These are phyloP conservation scores for Beauveria sp. DNA, from an alignment of 2,329 filamentous ascomycete species.

Conservation along the genomic window DNA sequence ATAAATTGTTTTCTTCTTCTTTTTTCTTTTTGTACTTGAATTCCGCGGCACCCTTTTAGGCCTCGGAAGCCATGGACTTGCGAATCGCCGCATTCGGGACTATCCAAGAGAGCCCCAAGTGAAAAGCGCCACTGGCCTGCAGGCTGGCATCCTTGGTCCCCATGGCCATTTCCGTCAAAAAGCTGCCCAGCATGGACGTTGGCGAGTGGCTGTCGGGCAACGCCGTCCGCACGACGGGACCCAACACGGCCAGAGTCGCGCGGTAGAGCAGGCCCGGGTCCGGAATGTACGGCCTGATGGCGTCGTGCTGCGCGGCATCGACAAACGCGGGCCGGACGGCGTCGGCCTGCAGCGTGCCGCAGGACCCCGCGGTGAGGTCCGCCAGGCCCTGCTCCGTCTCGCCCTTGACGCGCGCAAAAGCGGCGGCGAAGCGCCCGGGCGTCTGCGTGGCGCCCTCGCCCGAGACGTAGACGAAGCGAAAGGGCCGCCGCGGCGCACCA, in stretches of 20 bases:
- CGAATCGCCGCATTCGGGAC: conserved; percentile 29
- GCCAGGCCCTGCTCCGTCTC: conserved; percentile 54
- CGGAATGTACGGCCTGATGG: conserved; percentile 36
- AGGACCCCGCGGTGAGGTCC: conserved; percentile 35
- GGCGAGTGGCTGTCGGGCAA: conserved; percentile 28
- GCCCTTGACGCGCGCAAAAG: conserved; percentile 61
- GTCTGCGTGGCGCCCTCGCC: conserved; percentile 52
- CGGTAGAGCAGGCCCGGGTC: conserved; percentile 16
- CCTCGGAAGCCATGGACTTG: conserved; percentile 23
- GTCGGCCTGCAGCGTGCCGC: conserved; percentile 42
- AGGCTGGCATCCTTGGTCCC: conserved; percentile 26
- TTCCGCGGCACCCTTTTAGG: neutral
- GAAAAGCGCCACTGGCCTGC: conserved; percentile 22
- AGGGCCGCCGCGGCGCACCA: conserved; percentile 36
- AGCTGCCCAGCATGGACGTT: conserved; percentile 35
- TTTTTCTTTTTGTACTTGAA: neutral
- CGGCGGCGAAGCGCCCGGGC: conserved; percentile 46
- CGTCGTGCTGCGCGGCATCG: conserved; percentile 38
- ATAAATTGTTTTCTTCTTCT: neutral
- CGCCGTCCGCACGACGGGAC: conserved; percentile 18
- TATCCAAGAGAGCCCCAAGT: conserved; percentile 28
- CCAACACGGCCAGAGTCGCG: conserved; percentile 16
- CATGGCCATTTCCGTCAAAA: conserved; percentile 38
- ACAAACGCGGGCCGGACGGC: conserved; percentile 53
- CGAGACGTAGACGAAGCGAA: conserved; percentile 67